These are phyloP conservation scores for Xylaria digitata DNA, from an alignment of 2,329 filamentous ascomycete genomes.

Conservation along the genomic window DNA sequence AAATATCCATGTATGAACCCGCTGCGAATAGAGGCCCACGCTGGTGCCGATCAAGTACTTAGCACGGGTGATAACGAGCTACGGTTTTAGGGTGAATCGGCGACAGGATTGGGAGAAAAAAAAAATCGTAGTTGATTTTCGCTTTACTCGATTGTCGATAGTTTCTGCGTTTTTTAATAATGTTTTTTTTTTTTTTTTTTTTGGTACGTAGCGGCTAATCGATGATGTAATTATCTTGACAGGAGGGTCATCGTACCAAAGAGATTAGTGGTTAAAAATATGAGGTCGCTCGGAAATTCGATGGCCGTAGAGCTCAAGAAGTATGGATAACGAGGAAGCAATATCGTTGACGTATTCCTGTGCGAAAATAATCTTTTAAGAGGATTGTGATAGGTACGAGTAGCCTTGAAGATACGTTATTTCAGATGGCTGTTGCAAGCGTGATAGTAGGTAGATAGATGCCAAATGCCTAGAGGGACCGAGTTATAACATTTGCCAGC, in stretches of 20 bases:
- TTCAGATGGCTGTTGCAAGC: background rate
- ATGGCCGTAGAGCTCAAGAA: background rate
- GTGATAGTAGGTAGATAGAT: background rate
- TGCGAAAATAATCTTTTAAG: background rate
- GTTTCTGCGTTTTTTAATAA: too few species aligned
- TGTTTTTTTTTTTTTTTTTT: too few species aligned
- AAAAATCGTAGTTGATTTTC: background rate
- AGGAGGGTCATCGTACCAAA: background rate
- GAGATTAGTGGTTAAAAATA: background rate
- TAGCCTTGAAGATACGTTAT: background rate
- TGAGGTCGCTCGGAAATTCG: background rate
- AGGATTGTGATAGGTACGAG: background rate
- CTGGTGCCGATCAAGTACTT: background rate
- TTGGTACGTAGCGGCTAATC: slow-evolving; percentile 1
- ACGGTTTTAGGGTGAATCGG: background rate
- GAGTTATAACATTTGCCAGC: too few species aligned
- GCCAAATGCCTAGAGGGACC: too few species aligned
- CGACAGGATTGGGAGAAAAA: background rate
- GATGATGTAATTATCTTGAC: slow-evolving; percentile 30
- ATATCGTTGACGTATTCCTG: background rate
- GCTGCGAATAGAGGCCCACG: background rate
- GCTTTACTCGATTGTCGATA: too few species aligned
- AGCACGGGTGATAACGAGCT: background rate
- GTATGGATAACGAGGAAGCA: background rate
- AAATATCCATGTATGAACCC: background rate